Conservation (phyloP, 2,329 filamentous ascomycete species). For the Ophiostoma sp. region DNA sequence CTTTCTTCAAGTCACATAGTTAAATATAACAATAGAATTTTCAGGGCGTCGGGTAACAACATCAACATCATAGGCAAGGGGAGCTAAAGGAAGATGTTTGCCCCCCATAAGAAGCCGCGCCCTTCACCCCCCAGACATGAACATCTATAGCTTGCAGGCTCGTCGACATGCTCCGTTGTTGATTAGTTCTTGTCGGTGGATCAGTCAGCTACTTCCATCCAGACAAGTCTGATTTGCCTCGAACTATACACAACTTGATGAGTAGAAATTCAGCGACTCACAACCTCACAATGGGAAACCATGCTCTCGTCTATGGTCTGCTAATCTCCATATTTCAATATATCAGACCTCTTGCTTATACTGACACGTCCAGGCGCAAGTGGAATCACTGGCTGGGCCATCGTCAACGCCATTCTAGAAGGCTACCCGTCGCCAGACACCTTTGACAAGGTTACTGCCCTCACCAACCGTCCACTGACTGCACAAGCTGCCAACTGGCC, state of each 20-base stretch:
- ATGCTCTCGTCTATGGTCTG: not conserved
- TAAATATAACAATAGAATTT: too few relatives aligned
- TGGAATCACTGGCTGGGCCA: constrained; percentile 46
- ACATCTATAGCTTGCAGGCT: not conserved
- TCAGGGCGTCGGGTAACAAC: too few relatives aligned
- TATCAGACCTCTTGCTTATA: not conserved
- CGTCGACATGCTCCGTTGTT: too few relatives aligned
- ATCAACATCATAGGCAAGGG: too few relatives aligned
- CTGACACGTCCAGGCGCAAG: constrained; percentile 31
- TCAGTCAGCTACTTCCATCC: too few relatives aligned
- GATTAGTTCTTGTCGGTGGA: too few relatives aligned
- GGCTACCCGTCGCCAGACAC: constrained; percentile 41
- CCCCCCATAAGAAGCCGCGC: not conserved
- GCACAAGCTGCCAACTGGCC: constrained; percentile 32
- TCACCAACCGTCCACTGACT: constrained; percentile 41
- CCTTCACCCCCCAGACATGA: not conserved
- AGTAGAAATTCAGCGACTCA: too few relatives aligned
- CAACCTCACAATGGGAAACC: not conserved
- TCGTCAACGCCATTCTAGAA: constrained; percentile 43
- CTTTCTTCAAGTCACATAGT: too few relatives aligned
- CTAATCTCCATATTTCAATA: too few relatives aligned
- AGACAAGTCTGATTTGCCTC: too few relatives aligned
- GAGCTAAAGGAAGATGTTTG: constrained; percentile 9
- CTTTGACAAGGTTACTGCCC: constrained; percentile 42
- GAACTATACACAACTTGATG: too few relatives aligned